phyloP scores from a whole-genome alignment of 2,329 filamentous ascomycete genomes.

The Chrysoporthe cubensis region DNA sequence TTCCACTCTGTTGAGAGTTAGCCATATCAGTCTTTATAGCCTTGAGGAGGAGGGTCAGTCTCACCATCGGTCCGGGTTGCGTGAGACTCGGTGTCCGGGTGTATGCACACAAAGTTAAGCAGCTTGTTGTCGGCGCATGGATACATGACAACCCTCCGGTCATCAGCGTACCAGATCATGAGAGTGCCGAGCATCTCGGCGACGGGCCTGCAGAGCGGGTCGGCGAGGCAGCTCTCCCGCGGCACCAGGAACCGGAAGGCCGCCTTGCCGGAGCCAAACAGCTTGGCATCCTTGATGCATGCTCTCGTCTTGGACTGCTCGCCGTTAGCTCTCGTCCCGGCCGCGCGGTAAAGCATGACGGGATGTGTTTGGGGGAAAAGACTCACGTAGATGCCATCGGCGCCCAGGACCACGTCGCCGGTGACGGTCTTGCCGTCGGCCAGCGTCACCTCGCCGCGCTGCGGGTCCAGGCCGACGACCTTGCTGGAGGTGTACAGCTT shows the following conservation, averaged over 20 bases:
- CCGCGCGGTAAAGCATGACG: too few species aligned
- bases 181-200: constrained; percentile 37
- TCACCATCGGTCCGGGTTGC: constrained; percentile 38
- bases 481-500: constrained; percentile 45
- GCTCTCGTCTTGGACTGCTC: constrained; percentile 36
- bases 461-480: constrained; percentile 48
- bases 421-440: constrained; percentile 45
- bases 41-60: constrained; percentile 13
- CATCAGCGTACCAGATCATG: constrained; percentile 45
- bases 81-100: constrained; percentile 49
- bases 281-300: constrained; percentile 33
- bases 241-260: constrained; percentile 61
- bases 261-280: constrained; percentile 55
- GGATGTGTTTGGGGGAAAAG: background rate
- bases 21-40: background rate
- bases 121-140: constrained; percentile 48
- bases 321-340: background rate
- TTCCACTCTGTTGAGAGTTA: constrained; percentile 43
- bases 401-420: constrained; percentile 56
- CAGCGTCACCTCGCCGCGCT: constrained; percentile 45
- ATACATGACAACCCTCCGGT: constrained; percentile 52
- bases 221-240: constrained; percentile 37
- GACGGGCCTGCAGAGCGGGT: constrained; percentile 41
- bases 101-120: constrained; percentile 56
- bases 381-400: constrained; percentile 53